Conservation (phyloP, 129 eudicot species). For the Sambucus nigra region DNA sequence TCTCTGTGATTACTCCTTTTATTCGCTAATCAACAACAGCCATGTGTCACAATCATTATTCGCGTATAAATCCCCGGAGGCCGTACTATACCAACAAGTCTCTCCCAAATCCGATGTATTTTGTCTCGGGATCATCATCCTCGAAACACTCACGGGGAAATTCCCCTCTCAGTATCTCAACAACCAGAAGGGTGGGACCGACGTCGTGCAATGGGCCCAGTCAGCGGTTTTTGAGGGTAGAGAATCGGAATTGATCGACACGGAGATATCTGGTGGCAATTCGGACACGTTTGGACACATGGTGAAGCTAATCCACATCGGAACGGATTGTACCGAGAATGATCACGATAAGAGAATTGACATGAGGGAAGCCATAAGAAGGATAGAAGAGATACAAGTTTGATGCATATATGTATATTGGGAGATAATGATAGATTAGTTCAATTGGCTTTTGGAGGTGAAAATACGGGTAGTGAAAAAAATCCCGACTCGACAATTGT, state of each 20-base stretch:
- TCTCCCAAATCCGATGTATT: slow-evolving; percentile 65
- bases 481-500: not conserved
- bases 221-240: slow-evolving; percentile 50
- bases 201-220: slow-evolving; percentile 69
- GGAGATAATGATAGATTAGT: not conserved
- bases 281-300: slow-evolving; percentile 27
- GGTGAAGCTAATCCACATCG: slow-evolving; percentile 58
- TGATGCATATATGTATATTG: slow-evolving; percentile 6
- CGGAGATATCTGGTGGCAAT: slow-evolving; percentile 34
- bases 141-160: slow-evolving; percentile 74
- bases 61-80: slow-evolving; percentile 73
- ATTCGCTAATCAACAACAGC: slow-evolving; percentile 40
- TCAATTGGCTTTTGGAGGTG: not conserved
- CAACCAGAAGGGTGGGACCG: slow-evolving; percentile 75
- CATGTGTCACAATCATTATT: slow-evolving; percentile 46
- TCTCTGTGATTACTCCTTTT: slow-evolving; percentile 65
- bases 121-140: slow-evolving; percentile 71
- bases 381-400: slow-evolving; percentile 59
- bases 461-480: not conserved
- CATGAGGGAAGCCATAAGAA: slow-evolving; percentile 58
- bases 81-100: slow-evolving; percentile 33
- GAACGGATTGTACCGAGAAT: slow-evolving; percentile 50
- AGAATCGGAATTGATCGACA: slow-evolving; percentile 54
- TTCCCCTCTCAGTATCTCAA: slow-evolving; percentile 73
- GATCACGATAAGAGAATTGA: slow-evolving; percentile 41